Evolutionary conservation across 2,329 filamentous ascomycete genomes (phyloP).

Genomic region (Verticillium longisporum): DNA sequence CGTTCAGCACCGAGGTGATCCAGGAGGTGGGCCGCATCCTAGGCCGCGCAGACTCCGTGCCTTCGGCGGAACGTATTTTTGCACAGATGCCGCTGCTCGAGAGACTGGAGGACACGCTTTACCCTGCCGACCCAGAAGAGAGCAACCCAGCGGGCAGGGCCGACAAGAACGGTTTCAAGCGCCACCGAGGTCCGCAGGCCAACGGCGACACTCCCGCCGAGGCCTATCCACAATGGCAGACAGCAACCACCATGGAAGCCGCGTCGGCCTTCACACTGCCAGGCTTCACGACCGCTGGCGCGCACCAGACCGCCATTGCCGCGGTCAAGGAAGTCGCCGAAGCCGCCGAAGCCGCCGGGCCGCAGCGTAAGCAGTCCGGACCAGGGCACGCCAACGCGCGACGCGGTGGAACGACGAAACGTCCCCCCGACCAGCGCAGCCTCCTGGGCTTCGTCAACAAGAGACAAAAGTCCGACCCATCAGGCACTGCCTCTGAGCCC

Average conservation of each 20-base stretch:
- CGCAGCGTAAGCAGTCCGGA: slow-evolving; percentile 7
- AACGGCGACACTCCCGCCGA: neutral
- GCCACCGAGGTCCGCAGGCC: neutral
- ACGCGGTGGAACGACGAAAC: slow-evolving; percentile 21
- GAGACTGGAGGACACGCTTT: slow-evolving; percentile 59
- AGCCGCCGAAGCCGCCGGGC: slow-evolving; percentile 4
- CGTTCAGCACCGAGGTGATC: slow-evolving; percentile 56
- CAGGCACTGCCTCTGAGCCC: neutral
- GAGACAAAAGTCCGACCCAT: slow-evolving; percentile 8
- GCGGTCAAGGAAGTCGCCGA: slow-evolving; percentile 19
- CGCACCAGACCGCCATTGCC: slow-evolving; percentile 38
- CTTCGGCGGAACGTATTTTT: slow-evolving; percentile 47
- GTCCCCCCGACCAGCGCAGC: slow-evolving; percentile 31
- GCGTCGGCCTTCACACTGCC: slow-evolving; percentile 50
- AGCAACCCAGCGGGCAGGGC: neutral
- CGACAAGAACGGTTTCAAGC: slow-evolving; percentile 3
- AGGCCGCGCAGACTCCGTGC: slow-evolving; percentile 43
- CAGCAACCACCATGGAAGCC: slow-evolving; percentile 54
- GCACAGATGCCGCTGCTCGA: slow-evolving; percentile 45
- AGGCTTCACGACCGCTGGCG: slow-evolving; percentile 56
- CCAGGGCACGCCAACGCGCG: slow-evolving; percentile 7
- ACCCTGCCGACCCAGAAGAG: slow-evolving; percentile 38
- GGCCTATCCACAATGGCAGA: neutral
- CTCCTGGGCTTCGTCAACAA: slow-evolving; percentile 32
- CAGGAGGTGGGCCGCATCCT: slow-evolving; percentile 67